Evolutionary conservation across 2,329 filamentous ascomycete species (phyloP).

Genomic region (Fusarium sp.): DNA sequence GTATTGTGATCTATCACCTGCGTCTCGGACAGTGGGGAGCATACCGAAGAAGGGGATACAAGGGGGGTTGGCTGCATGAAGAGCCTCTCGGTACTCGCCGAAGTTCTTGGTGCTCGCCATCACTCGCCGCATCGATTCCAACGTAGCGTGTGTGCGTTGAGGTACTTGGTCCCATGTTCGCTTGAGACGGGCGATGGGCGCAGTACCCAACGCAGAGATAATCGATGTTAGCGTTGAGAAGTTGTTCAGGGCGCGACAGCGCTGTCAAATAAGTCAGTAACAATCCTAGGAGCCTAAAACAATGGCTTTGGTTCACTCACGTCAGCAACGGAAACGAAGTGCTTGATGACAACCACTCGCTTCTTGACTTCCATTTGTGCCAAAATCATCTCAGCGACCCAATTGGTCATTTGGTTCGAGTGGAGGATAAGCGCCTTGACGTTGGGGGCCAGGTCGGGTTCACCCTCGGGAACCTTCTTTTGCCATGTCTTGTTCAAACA

Average conservation of each 20-base stretch:
- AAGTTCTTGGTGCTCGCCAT: conserved; percentile 99
- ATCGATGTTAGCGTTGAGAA: conserved; percentile 98
- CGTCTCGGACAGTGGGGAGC: conserved; percentile 34
- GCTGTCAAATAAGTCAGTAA: conserved; percentile 62
- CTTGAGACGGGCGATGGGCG: conserved; percentile 92
- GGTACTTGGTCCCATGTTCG: conserved; percentile 96
- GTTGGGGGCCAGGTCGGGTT: conserved; percentile 88
- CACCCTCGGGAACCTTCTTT: conserved; percentile 86
- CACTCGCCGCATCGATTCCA: conserved; percentile 92
- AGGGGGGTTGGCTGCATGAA: conserved; percentile 93
- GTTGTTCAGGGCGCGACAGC: conserved; percentile 94
- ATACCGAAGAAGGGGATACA: conserved; percentile 98
- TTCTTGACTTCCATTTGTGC: conserved; percentile 95
- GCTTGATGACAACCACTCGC: conserved; percentile 96
- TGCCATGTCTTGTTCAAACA: conserved; percentile 99
- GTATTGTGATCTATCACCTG: neutral
- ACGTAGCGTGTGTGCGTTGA: conserved; percentile 78
- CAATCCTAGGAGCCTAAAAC: neutral
- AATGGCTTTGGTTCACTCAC: conserved; percentile 64
- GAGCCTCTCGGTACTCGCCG: conserved; percentile 91
- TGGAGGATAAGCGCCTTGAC: conserved; percentile 97
- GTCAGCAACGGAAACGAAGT: conserved; percentile 96
- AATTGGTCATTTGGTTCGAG: conserved; percentile 98
- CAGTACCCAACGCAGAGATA: conserved; percentile 93
- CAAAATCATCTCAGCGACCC: conserved; percentile 99